Base-by-base conservation (phyloP, 805 yeast genomes). In the Lachancea thermotolerans region DNA sequence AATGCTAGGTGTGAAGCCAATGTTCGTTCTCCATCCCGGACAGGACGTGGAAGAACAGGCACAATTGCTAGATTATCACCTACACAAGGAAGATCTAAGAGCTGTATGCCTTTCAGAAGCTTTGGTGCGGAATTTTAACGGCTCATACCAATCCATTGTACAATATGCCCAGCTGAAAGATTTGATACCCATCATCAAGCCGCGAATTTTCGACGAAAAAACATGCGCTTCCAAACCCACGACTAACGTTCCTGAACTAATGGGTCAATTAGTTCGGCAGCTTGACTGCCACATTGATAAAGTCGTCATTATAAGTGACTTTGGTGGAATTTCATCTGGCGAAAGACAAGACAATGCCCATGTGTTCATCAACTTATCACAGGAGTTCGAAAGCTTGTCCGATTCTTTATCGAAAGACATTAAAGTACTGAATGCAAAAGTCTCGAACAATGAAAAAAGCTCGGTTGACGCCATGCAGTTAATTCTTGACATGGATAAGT, bases 251-350 rank as follows among this genome's bases (percentile, higher is more conserved):
- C 67, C 70, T 2, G 46, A 50, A 25, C 66, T 69, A 27, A 59
- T 74, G 38, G 50, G 51, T 11, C 48, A 55, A 10, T 48, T 65
- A 30, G 60, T 62, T 37, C 40, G 51, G 71, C 25, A 60, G 71
- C n/a, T 70, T 81, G 0, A 47, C 17, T 53, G 57, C 1, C 43
- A 49, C 27, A 75, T 93, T 36, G 99, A 93, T 51, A 93, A 93
- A 53, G 66, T 91, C 27, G 77, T 91, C 7, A 79, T 82, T 50
- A 69, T 93, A 28, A 97, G 89, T 55, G 77, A 81, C 1, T 60
- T 75, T 15, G 99, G 99, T 1, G 99, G 99, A 0, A 82, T 88
- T 6, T 98, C 98, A 0, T 84, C 95, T 0, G 69, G 80, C 18
- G 96, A 88, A 58, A 72, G 98, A 47, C 76, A 79, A 47, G 79